Evolutionary conservation across 2,329 filamentous ascomycete species (phyloP), one percentile per base, ranked within the genome.

Genomic region (Sordariomycetes sp.): DNA sequence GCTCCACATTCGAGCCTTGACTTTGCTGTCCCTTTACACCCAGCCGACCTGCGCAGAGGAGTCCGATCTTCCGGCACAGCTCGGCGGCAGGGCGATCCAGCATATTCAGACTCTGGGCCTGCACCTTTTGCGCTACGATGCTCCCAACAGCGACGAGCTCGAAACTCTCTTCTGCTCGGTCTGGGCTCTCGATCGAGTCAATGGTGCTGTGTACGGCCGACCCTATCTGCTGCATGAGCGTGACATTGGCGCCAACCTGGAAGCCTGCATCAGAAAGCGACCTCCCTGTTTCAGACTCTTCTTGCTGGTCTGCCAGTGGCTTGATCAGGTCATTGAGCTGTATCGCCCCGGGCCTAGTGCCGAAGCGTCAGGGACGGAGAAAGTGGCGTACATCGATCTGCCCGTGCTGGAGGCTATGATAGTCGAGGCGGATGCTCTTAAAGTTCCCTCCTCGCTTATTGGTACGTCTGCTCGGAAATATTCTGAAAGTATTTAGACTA

Each of bases 131-230:
- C 55, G 57, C 4, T 58, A 63, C 34, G 51, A 62, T 32, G 58
- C 46, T 16, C 51, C 57, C 1, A 58, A 59, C 18, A 51, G 55
- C 8, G 57, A 64, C 27, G 60, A 65, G 18, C 53, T 64, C 3
- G 64, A 69, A 34, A 64, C 59, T 3, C 44, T 78, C 3, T 75
- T 76, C 29, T 78, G 72, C 43, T 71, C 67, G 6, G 57, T 76
- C 1, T 79, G 73, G 73, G 73, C 73, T 0, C 48, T 80, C 2
- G 76, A 81, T 45, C 62, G 72, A 11, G 61, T 80, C 28, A 72
- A 72, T 31, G 65, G 72, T 1, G 69, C 74, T 0, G 63, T 75
- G n/a, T 71, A 77, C 37, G 75, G 74, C 6, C 61, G 75, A 1
- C 71, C 76, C 0, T 67, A 71, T 30, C 49, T 77, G 17, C 68